Evolutionary conservation across 164 flowering plant genomes (phyloP), one percentile per base, ranked within the genome.

Genomic region (Aristolochia contorta): DNA sequence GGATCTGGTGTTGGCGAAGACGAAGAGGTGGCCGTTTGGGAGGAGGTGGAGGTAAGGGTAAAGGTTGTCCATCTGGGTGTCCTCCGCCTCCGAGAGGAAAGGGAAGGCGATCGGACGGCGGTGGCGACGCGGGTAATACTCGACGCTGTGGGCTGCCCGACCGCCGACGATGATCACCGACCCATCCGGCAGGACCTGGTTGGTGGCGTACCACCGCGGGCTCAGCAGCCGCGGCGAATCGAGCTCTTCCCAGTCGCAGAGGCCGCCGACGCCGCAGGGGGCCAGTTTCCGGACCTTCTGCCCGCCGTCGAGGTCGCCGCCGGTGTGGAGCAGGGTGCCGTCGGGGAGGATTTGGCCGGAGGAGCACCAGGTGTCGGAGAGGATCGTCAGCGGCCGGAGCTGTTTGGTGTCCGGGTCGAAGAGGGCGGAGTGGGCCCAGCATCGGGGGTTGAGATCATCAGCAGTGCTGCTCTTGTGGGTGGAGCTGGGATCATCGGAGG

Each of bases 311-410:
- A 77, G 32, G 60, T 74, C 84, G 22, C 98, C 98, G 10, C 98
- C 97, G 30, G 97, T 90, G 25, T 93, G 97, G 7, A 90, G 52
- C 43, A 93, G 82, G 1, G 86, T 78, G 16, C 98, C 96, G 74
- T 89, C 90, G 30, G 94, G 85, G 65, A 90, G 82, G 63, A 90
- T 81, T 64, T 81, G 87, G 10, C 97, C 98, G 62, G 98, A 90
- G 10, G 96, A 89, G 83, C 98, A 93, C 98, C 96, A 93, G 10
- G 96, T 84, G 85, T 93, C 96, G 69, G 98, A 84, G 49, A 64
- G 82, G 73, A 93, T 79, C 61, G 54, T 84, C 57, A 89, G 62
- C 2, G 98, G 94, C 0, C 97, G 97, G 73, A 83, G 57, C 49
- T 66, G 14, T 54, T 79, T 79, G 65, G 84, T 81, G 15, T 55